Evolutionary conservation across 352 stramenopile genomes (phyloP).

Genomic region (Saprolegnia parasitica): DNA sequence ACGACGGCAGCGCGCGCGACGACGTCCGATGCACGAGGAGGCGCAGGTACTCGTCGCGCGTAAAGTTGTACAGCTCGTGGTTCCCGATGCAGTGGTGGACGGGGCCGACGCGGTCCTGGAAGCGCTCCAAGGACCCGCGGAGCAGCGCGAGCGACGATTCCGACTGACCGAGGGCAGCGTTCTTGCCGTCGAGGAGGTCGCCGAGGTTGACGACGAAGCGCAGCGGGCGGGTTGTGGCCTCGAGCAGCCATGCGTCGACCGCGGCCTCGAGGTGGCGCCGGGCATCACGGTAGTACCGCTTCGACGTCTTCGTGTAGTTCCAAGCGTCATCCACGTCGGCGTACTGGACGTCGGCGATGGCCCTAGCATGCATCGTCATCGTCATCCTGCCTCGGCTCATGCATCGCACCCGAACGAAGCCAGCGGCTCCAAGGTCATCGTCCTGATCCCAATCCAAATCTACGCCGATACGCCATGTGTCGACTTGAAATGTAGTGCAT

Average conservation of each 20-base stretch:
- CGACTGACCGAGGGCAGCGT: slow-evolving; percentile 43
- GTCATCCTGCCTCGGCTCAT: background rate
- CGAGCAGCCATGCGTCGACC: slow-evolving; percentile 48
- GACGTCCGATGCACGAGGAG: slow-evolving; percentile 39
- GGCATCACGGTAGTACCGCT: slow-evolving; percentile 68
- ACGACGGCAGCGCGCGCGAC: background rate
- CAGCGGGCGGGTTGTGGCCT: slow-evolving; percentile 30
- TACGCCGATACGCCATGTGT: slow-evolving; percentile 5
- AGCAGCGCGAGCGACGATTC: slow-evolving; percentile 41
- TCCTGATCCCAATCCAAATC: background rate
- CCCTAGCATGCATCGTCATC: slow-evolving; percentile 25
- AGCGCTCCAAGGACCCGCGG: slow-evolving; percentile 40
- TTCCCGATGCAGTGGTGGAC: slow-evolving; percentile 80
- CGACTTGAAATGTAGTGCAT: background rate
- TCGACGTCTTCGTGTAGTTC: slow-evolving; percentile 63
- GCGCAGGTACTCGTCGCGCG: slow-evolving; percentile 39
- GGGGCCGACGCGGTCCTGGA: slow-evolving; percentile 42
- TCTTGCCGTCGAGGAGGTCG: slow-evolving; percentile 80
- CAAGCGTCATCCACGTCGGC: slow-evolving; percentile 72
- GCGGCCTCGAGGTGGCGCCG: slow-evolving; percentile 44
- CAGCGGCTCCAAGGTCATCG: slow-evolving; percentile 35
- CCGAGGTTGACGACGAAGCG: slow-evolving; percentile 70
- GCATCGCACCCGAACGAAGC: slow-evolving; percentile 49
- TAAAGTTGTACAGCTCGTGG: slow-evolving; percentile 83
- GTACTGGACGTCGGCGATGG: slow-evolving; percentile 80